Base-by-base conservation (phyloP, 2,329 filamentous ascomycete species). In the Penicillium sclerotigenum region DNA sequence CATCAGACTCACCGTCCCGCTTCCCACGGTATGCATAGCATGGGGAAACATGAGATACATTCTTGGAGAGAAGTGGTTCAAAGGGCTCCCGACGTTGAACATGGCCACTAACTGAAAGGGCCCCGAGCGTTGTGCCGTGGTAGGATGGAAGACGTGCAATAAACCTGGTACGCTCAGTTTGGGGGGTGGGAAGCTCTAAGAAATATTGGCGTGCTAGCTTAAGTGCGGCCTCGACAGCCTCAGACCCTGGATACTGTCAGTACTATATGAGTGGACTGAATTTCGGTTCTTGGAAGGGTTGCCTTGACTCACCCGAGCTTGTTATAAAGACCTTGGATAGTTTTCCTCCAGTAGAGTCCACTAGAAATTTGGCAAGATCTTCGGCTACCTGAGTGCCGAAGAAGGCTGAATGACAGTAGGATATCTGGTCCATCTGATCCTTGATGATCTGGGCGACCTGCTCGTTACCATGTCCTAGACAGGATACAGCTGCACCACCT, bases 401-500 rank as follows among this genome's bases (percentile, higher is more conserved):
- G 65, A 83, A 83, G 4, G 81, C 73, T 0, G 83, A 81, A 42
- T 84, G 79, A 29, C 83, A 81, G 49, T 88, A 89, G 0, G 79
- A 75, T 0, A 87, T 74, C 42, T 82, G 72, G 46, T 81, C 76
- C 60, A 88, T 76, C 63, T 91, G 87, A 13, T 77, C 65, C 5
- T 76, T 71, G 38, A 90, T 80, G 0, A 86, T 87, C 2, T 81
- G 74, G 13, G 77, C 77, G 13, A 92, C 83, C 46, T 85, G 77
- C 40, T 78, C 66, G 57, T 87, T 80, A 29, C 83, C 84, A 63
- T 90, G 86, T 7, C 89, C 90, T 10, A 93, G 75, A 66, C 86
- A 87, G 10, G 85, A 80, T 4, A 91, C 88, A 22, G 87, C 88
- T 3, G 89, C 87, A 20, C 90, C 90, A 28, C 87, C 83, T 20